Conservation (phyloP, 331 rosid genomes). For the Erythrophleum ivorense region DNA sequence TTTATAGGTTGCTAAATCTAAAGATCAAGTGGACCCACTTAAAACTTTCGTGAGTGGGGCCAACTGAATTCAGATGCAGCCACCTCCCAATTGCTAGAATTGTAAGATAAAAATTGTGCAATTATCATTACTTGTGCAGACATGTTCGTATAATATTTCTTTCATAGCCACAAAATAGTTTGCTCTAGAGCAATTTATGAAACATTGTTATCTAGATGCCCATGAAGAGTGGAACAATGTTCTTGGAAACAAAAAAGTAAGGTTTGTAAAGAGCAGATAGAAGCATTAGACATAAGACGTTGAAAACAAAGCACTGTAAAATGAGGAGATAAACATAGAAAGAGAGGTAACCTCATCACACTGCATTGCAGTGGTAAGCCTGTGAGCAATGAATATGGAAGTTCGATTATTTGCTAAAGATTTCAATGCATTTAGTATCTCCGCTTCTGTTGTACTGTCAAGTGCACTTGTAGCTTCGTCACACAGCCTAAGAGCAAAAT, state of each 20-base stretch:
- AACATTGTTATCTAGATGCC: background rate
- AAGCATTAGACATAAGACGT: constrained; percentile 1
- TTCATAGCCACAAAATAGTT: background rate
- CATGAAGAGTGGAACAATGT: background rate
- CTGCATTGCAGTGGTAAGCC: constrained; percentile 99
- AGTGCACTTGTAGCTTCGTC: constrained; percentile 99
- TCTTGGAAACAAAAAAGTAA: background rate
- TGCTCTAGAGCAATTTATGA: constrained; percentile 17
- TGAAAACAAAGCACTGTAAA: constrained; percentile 16
- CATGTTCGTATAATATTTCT: no score
- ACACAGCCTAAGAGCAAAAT: constrained; percentile 67
- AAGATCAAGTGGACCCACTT: background rate
- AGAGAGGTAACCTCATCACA: constrained; percentile 77
- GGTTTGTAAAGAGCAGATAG: background rate
- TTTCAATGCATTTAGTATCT: constrained; percentile 83
- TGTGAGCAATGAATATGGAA: constrained; percentile 92
- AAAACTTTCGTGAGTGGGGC: background rate
- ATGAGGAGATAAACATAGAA: constrained; percentile 12
- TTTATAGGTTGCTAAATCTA: background rate
- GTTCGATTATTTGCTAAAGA: constrained; percentile 82
- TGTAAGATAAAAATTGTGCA: background rate
- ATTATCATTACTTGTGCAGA: no score
- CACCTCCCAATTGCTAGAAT: background rate
- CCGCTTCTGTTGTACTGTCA: constrained; percentile 98
- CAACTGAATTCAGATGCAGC: background rate